Evolutionary conservation across 192 early-diverging fungal genomes (phyloP), one percentile per base, ranked within the genome.

Genomic region (Coemansia sp.): DNA sequence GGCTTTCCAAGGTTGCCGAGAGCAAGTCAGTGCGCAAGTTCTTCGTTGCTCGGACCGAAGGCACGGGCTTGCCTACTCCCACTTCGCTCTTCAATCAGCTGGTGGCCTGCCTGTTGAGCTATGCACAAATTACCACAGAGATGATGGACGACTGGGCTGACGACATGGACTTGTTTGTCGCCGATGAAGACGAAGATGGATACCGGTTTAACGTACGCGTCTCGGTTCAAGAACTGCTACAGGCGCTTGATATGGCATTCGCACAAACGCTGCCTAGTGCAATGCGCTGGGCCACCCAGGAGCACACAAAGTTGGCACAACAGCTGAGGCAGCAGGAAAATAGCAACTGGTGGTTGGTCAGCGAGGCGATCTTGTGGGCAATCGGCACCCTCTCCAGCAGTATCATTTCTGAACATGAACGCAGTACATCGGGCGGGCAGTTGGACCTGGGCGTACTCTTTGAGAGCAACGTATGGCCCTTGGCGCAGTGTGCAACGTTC

Each of bases 171-270:
- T 88, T 95, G 72, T 96, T 89, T 70, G 89, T 97, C 35, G 92
- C 92, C 21, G 95, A 97, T 62, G 93, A 94, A 57, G 93, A 96
- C 53, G 94, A 96, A 53, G 94, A 94, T 60, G 89, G 89, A 2
- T 88, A 89, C 42, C 89, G 81, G n/a, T 96, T 91, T 72, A 97
- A 89, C 64, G 91, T 95, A 51, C 87, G 95, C 51, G 88, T 95
- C 17, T 89, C 93, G 34, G 89, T 91, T 9, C 86, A 90, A 46
- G 93, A 95, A 74, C 78, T 93, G 17, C 72, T 95, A n/a, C 60
- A 87, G 84, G 65, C 87, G 4, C 68, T 93, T 14, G 69, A 66
- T 24, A 42, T 46, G 42, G 44, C 66, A 79, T 88, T 81, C 83
- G 85, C 63, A 50, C 72, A 27, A 74, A 81, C 50, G 70, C 87